Conservation (phyloP, 345 rosid species). For the Euphorbia tirucalli region DNA sequence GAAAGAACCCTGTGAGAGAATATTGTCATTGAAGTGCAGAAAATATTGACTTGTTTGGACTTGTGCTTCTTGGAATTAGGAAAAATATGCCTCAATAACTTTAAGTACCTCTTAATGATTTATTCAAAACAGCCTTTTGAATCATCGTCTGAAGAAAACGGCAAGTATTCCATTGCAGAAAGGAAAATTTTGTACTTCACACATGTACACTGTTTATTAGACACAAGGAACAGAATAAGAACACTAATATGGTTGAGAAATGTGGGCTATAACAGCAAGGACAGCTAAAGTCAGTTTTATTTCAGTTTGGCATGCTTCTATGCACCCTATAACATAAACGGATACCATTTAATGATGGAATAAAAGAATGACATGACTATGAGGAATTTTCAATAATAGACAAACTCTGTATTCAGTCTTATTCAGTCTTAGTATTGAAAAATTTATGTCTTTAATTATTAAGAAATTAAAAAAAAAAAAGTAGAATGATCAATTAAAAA, state of each 20-base stretch:
- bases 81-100: constrained; percentile 12
- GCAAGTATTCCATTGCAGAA: constrained; percentile 86
- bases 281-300: constrained; percentile 5
- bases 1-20: constrained; percentile 64
- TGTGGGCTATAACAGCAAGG: background rate
- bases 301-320: constrained; percentile 5
- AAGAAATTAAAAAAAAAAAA: too few relatives aligned
- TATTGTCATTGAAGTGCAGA: constrained; percentile 14
- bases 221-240: constrained; percentile 10
- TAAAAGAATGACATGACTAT: too few relatives aligned
- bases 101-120: constrained; percentile 78
- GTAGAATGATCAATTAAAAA: too few relatives aligned
- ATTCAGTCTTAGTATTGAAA: too few relatives aligned
- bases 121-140: constrained; percentile 91
- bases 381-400: too few relatives aligned
- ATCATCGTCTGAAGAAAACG: constrained; percentile 66
- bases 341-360: background rate
- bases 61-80: constrained; percentile 14
- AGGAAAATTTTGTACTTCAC: constrained; percentile 86
- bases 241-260: background rate
- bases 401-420: too few relatives aligned
- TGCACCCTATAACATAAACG: background rate
- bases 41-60: background rate
- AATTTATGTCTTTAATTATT: too few relatives aligned
- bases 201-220: constrained; percentile 63